These are phyloP conservation scores for Solanum acaule DNA, from an alignment of 257 asterid species.

Conservation along the genomic window DNA sequence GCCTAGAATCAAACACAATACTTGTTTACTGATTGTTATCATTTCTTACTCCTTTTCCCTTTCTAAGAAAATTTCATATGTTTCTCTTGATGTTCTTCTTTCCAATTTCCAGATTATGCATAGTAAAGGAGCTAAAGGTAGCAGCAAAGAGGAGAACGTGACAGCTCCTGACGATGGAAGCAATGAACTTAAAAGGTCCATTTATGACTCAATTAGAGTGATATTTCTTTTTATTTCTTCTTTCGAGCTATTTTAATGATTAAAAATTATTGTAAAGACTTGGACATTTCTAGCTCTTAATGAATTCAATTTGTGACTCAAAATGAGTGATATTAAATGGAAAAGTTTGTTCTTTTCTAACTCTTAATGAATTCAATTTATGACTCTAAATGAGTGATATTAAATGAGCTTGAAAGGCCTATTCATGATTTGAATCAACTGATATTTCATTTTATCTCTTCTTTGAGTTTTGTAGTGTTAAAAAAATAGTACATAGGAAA, in stretches of 20 bases:
- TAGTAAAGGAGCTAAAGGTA: constrained; percentile 5
- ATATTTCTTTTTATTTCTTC: neutral
- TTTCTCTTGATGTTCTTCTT: neutral
- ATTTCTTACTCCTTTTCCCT: neutral
- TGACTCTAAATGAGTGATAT: neutral
- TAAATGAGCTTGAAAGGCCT: constrained; percentile 11
- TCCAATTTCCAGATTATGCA: constrained; percentile 39
- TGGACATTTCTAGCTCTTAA: neutral
- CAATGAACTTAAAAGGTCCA: constrained; percentile 17
- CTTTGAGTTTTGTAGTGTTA: neutral
- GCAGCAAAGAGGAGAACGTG: constrained; percentile 3
- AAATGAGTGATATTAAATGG: neutral
- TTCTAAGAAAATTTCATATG: neutral
- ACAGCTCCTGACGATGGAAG: constrained; percentile 17
- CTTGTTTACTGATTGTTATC: neutral
- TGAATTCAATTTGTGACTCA: neutral
- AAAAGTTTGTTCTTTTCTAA: neutral
- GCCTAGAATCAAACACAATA: neutral
- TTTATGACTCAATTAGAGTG: neutral
- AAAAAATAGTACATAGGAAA: neutral
- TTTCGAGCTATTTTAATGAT: neutral
- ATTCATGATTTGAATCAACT: neutral
- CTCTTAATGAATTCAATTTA: neutral
- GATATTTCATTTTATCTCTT: neutral
- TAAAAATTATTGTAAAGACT: neutral